Base-by-base conservation (phyloP, 148 eudicot species). In the Linanthus parryae region DNA sequence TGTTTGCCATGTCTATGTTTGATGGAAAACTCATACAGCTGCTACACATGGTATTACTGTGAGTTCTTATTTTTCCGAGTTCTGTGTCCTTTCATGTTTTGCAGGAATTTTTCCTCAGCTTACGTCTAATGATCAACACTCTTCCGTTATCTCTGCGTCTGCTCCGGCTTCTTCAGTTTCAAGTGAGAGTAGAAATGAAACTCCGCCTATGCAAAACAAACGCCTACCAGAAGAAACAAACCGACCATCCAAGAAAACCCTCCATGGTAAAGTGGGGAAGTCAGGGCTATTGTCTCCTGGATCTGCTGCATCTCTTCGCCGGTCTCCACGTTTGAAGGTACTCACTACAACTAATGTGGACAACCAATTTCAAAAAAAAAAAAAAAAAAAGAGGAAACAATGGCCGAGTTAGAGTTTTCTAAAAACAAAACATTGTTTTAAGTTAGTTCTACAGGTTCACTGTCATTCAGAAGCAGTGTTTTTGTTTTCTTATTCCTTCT, bases 261-360 rank as follows among this genome's bases (percentile, higher is more conserved):
- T 51, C 37, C 70, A 26, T 29, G 62, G 61, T 33, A 62, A 52
- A 59, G 74, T 54, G 46, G 50, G 52, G 24, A 69, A 54, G 49
- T 48, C 71, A 21, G 54, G 67, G 42, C 17, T 60, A 57, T 44
- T 45, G 51, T 88, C 86, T 53, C 77, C 90, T 33, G 74, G 38
- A 42, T 75, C 84, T 35, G 70, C 77, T 58, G 73, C 71, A 48
- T 61, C 80, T 63, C 48, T 51, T 47, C 84, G 81, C 18, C 81
- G 85, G 51, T 91, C 95, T 35, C 81, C 95, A 44, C 87, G 89
- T 38, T 36, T 81, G 26, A 58, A 45, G 89, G 92, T 87, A 67
- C 30, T 16, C n/a, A n/a, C n/a, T n/a, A n/a, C n/a, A n/a, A n/a
- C n/a, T n/a, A n/a, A n/a, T n/a, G n/a, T n/a, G n/a, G n/a, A n/a